Conservation (phyloP, 305 asterid species). For the Fraxinus xanthoxyloides region DNA sequence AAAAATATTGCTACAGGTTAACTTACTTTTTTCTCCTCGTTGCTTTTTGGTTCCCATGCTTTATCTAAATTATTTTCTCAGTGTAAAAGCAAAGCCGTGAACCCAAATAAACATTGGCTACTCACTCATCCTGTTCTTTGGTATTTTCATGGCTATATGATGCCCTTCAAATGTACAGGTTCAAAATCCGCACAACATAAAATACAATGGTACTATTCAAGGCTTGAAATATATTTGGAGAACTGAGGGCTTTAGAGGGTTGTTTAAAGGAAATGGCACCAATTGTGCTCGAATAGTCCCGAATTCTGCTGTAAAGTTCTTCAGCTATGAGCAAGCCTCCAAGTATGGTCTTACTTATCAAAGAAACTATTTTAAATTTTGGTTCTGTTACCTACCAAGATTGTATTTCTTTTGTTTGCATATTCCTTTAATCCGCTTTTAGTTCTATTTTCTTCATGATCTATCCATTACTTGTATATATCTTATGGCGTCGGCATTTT, state of each 20-base stretch:
- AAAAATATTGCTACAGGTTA: conserved; percentile 84
- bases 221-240: conserved; percentile 89
- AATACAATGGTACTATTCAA: conserved; percentile 79
- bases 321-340: conserved; percentile 96
- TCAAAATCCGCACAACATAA: conserved; percentile 82
- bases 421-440: neutral
- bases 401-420: neutral
- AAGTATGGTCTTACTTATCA: conserved; percentile 45
- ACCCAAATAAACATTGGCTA: neutral
- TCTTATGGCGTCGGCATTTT: neutral
- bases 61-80: conserved; percentile 2
- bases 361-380: neutral
- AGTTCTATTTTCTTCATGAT: neutral
- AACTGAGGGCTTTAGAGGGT: conserved; percentile 81
- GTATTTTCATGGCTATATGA: neutral
- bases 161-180: conserved; percentile 49
- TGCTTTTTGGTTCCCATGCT: neutral
- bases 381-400: neutral
- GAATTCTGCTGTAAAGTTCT: conserved; percentile 89
- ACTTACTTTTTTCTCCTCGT: neutral
- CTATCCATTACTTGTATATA: neutral
- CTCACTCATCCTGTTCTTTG: neutral
- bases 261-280: conserved; percentile 91
- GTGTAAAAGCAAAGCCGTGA: conserved; percentile 6
- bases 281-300: conserved; percentile 95